Evolutionary conservation across 306 rosid genomes (phyloP).

Genomic region (Myrica gale): DNA sequence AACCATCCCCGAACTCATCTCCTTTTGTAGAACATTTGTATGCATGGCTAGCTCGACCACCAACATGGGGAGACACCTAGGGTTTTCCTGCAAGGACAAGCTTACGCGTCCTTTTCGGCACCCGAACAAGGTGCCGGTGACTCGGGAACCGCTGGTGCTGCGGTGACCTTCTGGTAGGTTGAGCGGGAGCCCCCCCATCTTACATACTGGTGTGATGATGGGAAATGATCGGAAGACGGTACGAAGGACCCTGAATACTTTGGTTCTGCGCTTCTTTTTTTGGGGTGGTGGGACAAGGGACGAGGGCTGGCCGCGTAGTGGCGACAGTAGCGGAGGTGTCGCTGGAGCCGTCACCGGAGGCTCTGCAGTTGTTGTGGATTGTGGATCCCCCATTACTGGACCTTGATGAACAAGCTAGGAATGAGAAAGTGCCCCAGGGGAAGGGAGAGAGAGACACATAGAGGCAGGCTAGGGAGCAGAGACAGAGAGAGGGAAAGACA

Average conservation of each 20-base stretch:
- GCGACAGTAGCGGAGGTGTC: constrained; percentile 31
- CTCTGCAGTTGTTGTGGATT: constrained; percentile 17
- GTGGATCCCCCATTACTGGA: constrained; percentile 61
- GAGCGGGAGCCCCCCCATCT: constrained; percentile 41
- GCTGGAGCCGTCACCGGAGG: constrained; percentile 8
- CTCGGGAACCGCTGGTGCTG: constrained; percentile 11
- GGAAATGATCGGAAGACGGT: constrained; percentile 76
- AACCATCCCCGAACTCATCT: constrained; percentile 67
- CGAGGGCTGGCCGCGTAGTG: constrained; percentile 4
- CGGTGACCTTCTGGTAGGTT: constrained; percentile 22
- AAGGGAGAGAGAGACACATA: neutral
- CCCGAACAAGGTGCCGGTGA: constrained; percentile 70
- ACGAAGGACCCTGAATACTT: constrained; percentile 49
- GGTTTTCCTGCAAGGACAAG: constrained; percentile 60
- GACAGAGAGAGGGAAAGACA: constrained; percentile 20
- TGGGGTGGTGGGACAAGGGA: constrained; percentile 63
- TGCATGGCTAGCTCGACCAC: constrained; percentile 74
- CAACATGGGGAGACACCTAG: constrained; percentile 46
- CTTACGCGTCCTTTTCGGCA: constrained; percentile 65
- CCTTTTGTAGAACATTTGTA: constrained; percentile 54
- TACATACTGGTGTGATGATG: constrained; percentile 61
- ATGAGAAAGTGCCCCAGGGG: constrained; percentile 26
- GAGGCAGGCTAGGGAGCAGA: neutral
- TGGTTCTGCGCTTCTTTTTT: constrained; percentile 41
- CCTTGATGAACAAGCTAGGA: constrained; percentile 24